These are phyloP conservation scores for Pistacia atlantica DNA, from an alignment of 345 rosid species.

Conservation along the genomic window DNA sequence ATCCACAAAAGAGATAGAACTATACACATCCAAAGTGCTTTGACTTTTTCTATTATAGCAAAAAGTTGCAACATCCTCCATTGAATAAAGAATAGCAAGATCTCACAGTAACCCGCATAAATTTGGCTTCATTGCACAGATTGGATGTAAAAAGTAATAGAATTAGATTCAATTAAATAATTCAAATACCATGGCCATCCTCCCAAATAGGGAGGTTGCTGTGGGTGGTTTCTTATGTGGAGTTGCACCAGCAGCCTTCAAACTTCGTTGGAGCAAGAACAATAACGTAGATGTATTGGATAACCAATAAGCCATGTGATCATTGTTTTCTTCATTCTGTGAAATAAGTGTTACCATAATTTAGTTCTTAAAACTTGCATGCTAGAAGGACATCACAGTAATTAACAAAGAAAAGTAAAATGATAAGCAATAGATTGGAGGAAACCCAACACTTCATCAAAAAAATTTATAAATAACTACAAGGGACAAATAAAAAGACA, in stretches of 20 bases:
- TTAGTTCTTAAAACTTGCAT: not conserved
- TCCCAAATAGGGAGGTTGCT: constrained; percentile 92
- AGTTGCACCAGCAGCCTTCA: constrained; percentile 72
- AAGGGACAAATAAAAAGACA: not conserved
- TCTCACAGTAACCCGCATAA: no score
- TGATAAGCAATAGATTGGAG: not conserved
- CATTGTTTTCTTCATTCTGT: constrained; percentile 92
- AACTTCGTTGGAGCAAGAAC: constrained; percentile 85
- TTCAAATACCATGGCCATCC: constrained; percentile 85
- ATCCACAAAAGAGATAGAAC: no score
- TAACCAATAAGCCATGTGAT: constrained; percentile 97
- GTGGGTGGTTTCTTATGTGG: constrained; percentile 67
- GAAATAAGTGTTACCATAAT: constrained; percentile 13
- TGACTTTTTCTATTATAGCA: no score
- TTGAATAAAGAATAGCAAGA: no score
- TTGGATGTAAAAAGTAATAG: constrained; percentile 1
- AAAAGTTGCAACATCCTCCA: no score
- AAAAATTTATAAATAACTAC: not conserved
- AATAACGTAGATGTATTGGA: constrained; percentile 83
- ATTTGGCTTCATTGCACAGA: no score
- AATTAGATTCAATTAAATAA: constrained; percentile 15
- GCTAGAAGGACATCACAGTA: not conserved
- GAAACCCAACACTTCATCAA: not conserved
- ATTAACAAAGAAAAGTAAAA: not conserved
- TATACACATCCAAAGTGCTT: no score